Percentiles rank a stretch among this genome's conserved stretches.
phyloP scores from a whole-genome alignment of 192 early-diverging fungal genomes.

The Rhizoclosmatium sp. region DNA sequence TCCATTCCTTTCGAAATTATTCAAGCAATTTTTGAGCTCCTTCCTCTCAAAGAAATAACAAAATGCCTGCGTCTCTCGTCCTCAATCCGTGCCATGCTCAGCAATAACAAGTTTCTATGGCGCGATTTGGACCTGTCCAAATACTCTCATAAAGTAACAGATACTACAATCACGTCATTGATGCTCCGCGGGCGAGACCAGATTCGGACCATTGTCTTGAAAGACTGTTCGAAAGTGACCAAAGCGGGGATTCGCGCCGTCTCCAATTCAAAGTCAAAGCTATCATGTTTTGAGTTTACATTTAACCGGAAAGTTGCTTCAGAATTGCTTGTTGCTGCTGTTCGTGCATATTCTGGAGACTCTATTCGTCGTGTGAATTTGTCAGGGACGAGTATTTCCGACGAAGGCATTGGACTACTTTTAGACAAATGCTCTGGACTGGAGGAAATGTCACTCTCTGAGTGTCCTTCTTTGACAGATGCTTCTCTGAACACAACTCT shows the following conservation, averaged over 20 bases:
- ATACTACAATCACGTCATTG: constrained; percentile 10
- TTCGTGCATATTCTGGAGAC: neutral
- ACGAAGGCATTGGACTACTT: neutral
- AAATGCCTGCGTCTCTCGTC: constrained; percentile 24
- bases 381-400: neutral
- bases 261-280: neutral
- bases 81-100: constrained; percentile 30
- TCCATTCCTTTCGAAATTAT: constrained; percentile 36
- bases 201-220: constrained; percentile 1
- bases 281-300: constrained; percentile 6
- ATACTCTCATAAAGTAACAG: constrained; percentile 2
- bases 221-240: constrained; percentile 9
- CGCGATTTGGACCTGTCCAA: constrained; percentile 4
- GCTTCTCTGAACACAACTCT: neutral
- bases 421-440: constrained; percentile 7
- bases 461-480: constrained; percentile 20
- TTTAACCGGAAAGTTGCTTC: neutral
- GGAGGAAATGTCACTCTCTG: constrained; percentile 15
- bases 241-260: constrained; percentile 18
- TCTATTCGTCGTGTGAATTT: constrained; percentile 22
- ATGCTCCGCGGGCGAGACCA: constrained; percentile 26
- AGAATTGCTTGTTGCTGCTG: neutral
- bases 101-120: constrained; percentile 34
- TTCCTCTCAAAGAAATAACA: constrained; percentile 20
- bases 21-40: constrained; percentile 24